Conservation (phyloP, 2,329 filamentous ascomycete species). For the Pestalotiopsis sp. region DNA sequence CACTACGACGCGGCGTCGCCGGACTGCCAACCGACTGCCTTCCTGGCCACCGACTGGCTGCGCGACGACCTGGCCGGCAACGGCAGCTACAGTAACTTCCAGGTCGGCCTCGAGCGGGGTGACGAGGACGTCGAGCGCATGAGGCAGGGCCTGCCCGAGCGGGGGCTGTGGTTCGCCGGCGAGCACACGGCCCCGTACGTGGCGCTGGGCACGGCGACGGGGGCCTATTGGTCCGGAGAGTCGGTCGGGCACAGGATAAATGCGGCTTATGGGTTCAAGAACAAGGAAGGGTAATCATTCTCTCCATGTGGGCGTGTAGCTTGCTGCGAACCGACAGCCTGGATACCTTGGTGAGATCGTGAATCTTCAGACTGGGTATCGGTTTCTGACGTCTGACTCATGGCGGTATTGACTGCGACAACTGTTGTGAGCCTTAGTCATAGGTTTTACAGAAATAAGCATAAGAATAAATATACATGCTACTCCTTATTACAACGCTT, state of each 20-base stretch:
- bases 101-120: conserved; percentile 68
- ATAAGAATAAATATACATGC: no score
- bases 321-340: no score
- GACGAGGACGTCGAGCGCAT: conserved; percentile 71
- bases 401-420: no score
- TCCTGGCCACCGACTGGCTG: conserved; percentile 76
- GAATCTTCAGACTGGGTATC: no score
- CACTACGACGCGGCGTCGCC: conserved; percentile 56
- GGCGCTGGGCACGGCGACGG: conserved; percentile 83
- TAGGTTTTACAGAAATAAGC: no score
- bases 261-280: conserved; percentile 13
- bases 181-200: conserved; percentile 92
- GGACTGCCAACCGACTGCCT: conserved; percentile 61
- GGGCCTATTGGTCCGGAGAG: conserved; percentile 70
- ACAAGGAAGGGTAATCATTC: background rate
- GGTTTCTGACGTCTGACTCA: no score
- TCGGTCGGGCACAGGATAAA: conserved; percentile 11
- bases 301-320: background rate
- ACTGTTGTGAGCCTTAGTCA: no score
- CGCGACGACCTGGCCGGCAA: conserved; percentile 77
- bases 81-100: conserved; percentile 86
- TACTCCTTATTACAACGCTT: no score
- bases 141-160: conserved; percentile 61
- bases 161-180: conserved; percentile 81
- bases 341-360: no score